Conservation (phyloP, 78 protist species). For the Ministeria vibrans region DNA sequence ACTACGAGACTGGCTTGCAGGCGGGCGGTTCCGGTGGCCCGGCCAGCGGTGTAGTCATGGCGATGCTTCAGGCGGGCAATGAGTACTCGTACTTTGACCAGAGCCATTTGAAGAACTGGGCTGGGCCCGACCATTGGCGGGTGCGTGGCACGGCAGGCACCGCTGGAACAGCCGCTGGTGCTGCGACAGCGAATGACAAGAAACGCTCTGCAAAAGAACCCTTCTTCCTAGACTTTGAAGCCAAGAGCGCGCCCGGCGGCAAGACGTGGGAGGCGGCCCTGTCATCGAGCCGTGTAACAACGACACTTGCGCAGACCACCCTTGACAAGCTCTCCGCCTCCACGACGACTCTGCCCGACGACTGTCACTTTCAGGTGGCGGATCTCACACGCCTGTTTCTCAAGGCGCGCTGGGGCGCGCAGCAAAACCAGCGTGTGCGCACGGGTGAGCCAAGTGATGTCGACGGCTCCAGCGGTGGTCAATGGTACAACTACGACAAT, state of each 20-base stretch:
- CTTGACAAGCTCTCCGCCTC: constrained; percentile 25
- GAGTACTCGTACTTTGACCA: constrained; percentile 35
- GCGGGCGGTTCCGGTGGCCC: neutral
- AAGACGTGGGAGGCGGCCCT: neutral
- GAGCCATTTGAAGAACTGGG: constrained; percentile 46
- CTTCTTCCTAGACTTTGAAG: constrained; percentile 35
- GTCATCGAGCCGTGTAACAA: constrained; percentile 17
- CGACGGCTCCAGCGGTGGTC: neutral
- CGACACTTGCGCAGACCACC: constrained; percentile 14
- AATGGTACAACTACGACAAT: constrained; percentile 9
- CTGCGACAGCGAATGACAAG: constrained; percentile 7
- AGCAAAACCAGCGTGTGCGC: too few relatives aligned
- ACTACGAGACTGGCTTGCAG: neutral
- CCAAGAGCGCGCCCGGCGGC: neutral
- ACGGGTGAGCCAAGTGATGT: neutral
- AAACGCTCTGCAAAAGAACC: constrained; percentile 4
- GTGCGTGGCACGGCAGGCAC: neutral
- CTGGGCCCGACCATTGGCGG: constrained; percentile 68
- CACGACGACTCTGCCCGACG: constrained; percentile 50
- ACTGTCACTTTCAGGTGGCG: constrained; percentile 35
- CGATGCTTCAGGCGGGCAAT: constrained; percentile 3
- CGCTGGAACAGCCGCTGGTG: neutral
- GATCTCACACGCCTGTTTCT: constrained; percentile 40
- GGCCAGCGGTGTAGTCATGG: neutral
- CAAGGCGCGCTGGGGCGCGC: constrained; percentile 38